Conservation (phyloP, 495 filamentous ascomycete species). For the Daldinia loculata region DNA sequence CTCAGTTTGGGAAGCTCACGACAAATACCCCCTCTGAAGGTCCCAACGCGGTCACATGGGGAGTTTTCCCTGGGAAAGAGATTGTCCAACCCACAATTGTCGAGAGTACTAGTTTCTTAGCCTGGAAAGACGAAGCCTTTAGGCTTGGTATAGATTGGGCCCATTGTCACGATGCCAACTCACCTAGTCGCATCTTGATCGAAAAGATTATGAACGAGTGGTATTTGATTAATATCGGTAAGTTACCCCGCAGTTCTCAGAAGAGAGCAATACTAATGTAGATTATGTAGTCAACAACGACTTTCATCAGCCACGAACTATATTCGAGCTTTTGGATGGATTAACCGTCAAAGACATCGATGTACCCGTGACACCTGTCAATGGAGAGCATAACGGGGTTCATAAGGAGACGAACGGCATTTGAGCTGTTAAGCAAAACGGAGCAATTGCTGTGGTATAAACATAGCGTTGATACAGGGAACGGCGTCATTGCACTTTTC, state of each 20-base stretch:
- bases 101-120: slow-evolving; percentile 95
- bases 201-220: slow-evolving; percentile 85
- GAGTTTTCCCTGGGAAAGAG: slow-evolving; percentile 97
- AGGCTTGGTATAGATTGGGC: slow-evolving; percentile 93
- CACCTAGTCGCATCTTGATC: slow-evolving; percentile 83
- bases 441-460: slow-evolving; percentile 21
- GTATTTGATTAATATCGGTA: slow-evolving; percentile 96
- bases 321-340: slow-evolving; percentile 88
- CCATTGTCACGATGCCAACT: slow-evolving; percentile 80
- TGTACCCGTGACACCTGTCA: slow-evolving; percentile 39
- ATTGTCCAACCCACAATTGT: slow-evolving; percentile 99
- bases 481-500: slow-evolving; percentile 48
- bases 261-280: slow-evolving; percentile 18
- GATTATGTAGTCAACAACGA: slow-evolving; percentile 84
- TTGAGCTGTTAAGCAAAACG: slow-evolving; percentile 17
- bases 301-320: slow-evolving; percentile 78
- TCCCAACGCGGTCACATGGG: slow-evolving; percentile 98
- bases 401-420: slow-evolving; percentile 32
- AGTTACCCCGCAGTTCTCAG: slow-evolving; percentile 42
- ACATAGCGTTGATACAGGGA: slow-evolving; percentile 25
- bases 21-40: slow-evolving; percentile 87
- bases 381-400: slow-evolving; percentile 31
- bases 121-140: slow-evolving; percentile 99
- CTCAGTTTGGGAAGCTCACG: slow-evolving; percentile 77
- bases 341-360: slow-evolving; percentile 74